Evolutionary conservation across 495 filamentous ascomycete genomes (phyloP), one percentile per base, ranked within the genome.

Genomic region (Trichoderma orchidacearum): DNA sequence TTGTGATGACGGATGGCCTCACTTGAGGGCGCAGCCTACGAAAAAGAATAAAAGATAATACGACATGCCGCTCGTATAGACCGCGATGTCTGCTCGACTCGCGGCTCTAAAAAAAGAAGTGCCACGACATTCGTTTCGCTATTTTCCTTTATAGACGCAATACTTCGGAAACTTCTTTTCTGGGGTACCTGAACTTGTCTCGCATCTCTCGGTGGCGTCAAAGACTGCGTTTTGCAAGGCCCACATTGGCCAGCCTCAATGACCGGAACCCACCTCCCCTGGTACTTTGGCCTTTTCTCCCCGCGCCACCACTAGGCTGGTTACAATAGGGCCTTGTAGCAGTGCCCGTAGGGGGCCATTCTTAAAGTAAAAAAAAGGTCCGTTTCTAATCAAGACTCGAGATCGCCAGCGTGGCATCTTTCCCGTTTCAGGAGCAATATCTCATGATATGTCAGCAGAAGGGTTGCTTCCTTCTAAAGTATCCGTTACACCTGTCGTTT

Each of bases 321-420:
- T 48, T n/a, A n/a, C n/a, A n/a, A n/a, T n/a, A n/a, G n/a, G n/a
- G 27, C 41, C 21, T 28, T 18, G 41, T 48, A 48, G 8, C 41
- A 18, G 11, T 27, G 41, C 41, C 41, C 18, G 41, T 48, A 27
- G 8, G 11, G 27, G 21, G 9, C 21, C 8, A 27, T n/a, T n/a
- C n/a, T n/a, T n/a, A 48, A 48, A 25, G 3, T 8, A 4, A 9
- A 45, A 35, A 35, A 35, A 35, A 35, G n/a, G 32, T 15, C 15
- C 21, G 41, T 28, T 25, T 27, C 18, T 48, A 48, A 48, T 15
- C 41, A 48, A 38, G 15, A 2, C 9, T 48, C 41, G 21, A 17
- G 41, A 48, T 48, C 41, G 41, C 41, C 41, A 48, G 41, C 41
- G 41, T 48, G 41, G 41, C 41, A 48, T 48, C 41, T 48, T 48